Evolutionary conservation across 805 yeast species (phyloP), one percentile per base, ranked within the genome.

Genomic region (Candida maltosa): DNA sequence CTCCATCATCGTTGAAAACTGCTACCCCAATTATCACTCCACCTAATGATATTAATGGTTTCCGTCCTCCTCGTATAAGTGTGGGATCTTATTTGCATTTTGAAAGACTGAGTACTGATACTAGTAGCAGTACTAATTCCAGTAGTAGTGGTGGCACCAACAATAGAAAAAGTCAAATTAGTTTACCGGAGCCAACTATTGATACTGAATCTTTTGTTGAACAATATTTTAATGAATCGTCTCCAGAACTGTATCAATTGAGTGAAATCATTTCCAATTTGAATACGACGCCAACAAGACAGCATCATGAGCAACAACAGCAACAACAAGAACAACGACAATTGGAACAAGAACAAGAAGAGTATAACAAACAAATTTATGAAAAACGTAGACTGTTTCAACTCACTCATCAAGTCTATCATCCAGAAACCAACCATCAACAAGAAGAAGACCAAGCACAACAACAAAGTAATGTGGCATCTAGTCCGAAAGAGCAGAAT

Each of bases 131-230:
- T 10, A 21, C 10, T 21, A 21, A 21, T 10, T 21, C 23, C 7
- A 21, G 23, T 10, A n/a, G n/a, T n/a, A n/a, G n/a, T n/a, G n/a
- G n/a, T n/a, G n/a, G n/a, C n/a, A 21, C 23, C 10, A 10, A 10
- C 10, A 10, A 21, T 10, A 8, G 22, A 32, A 20, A 29, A 26
- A 18, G 14, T 14, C 29, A 6, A 23, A n/a, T n/a, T n/a, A n/a
- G n/a, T n/a, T 31, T 39, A 20, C 42, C 42, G 7, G 39, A 35
- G 6, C 42, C 42, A 14, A 29, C 26, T 18, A 34, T 39, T 19
- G 33, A 31, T 16, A 16, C 34, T 23, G 29, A 32, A 11, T 34
- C 42, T 5, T 35, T 35, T 31, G 39, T 37, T 16, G 37, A 32
- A 15, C 20, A 24, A n/a, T 36, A 31, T 31, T 31, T 36, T 5